Percentiles rank a stretch among this genome's conserved stretches.
Conservation (phyloP, 495 filamentous ascomycete genomes). For the Cryomyces antarcticus region DNA sequence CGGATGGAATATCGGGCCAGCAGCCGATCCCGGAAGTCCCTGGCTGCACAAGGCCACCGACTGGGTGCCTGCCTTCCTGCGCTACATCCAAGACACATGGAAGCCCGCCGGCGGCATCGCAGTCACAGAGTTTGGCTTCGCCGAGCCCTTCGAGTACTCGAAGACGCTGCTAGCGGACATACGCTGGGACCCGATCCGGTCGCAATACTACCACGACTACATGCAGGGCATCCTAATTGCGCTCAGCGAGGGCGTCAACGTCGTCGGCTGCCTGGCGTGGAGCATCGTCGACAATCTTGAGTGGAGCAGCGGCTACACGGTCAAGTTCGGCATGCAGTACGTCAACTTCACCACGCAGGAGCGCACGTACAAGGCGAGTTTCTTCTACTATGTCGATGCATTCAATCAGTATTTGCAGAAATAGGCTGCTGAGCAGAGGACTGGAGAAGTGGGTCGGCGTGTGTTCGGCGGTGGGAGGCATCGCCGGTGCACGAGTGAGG, state of each 20-base stretch:
- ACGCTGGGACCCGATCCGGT: slow-evolving; percentile 12
- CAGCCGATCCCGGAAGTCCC: slow-evolving; percentile 9
- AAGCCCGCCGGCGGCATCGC: slow-evolving; percentile 9
- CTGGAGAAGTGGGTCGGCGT: too few species aligned
- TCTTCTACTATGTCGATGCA: slow-evolving; percentile 16
- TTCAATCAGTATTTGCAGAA: slow-evolving; percentile 15
- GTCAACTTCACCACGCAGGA: slow-evolving; percentile 17
- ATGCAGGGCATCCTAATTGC: slow-evolving; percentile 14
- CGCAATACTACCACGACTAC: slow-evolving; percentile 14
- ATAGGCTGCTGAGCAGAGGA: neutral
- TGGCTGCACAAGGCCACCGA: slow-evolving; percentile 18
- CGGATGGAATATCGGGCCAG: slow-evolving; percentile 15
- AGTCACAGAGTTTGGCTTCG: slow-evolving; percentile 16
- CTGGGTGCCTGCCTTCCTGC: slow-evolving; percentile 14
- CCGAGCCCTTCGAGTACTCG: slow-evolving; percentile 12
- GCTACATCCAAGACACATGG: slow-evolving; percentile 17
- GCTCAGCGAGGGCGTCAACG: slow-evolving; percentile 15
- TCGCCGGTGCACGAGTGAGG: too few species aligned
- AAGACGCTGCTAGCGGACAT: slow-evolving; percentile 11
- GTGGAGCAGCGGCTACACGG: slow-evolving; percentile 5
- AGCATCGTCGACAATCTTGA: slow-evolving; percentile 18
- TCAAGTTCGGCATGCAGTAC: slow-evolving; percentile 13
- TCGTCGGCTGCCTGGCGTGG: slow-evolving; percentile 14
- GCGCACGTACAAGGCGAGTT: slow-evolving; percentile 17
- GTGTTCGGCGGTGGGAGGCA: too few species aligned